These are phyloP conservation scores for Primulina huaijiensis DNA, from an alignment of 257 asterid species.

Conservation along the genomic window DNA sequence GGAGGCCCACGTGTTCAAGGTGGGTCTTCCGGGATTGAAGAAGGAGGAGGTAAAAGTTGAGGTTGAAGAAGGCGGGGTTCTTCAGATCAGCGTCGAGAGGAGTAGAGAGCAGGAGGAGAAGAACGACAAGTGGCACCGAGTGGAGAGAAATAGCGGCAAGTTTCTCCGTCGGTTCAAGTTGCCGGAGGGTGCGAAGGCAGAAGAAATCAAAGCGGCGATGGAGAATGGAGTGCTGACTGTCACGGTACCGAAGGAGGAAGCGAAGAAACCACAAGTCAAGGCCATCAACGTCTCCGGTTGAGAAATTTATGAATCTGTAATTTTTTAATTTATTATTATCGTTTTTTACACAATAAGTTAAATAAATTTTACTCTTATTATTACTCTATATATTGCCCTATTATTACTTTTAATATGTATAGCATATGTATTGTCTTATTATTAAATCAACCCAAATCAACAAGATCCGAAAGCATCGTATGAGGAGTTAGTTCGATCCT, in stretches of 20 bases:
- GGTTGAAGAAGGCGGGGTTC: background rate
- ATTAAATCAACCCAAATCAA: too few relatives aligned
- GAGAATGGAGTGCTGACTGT: background rate
- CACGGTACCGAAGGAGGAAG: background rate
- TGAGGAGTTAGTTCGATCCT: too few relatives aligned
- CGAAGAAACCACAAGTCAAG: background rate
- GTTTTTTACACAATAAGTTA: too few relatives aligned
- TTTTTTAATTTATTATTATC: too few relatives aligned
- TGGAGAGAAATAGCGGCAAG: background rate
- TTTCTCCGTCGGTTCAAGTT: background rate
- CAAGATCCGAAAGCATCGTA: too few relatives aligned
- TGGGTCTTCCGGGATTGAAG: background rate
- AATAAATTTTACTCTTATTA: too few relatives aligned
- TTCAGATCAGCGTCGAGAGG: background rate
- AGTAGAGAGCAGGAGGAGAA: background rate
- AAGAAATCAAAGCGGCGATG: background rate
- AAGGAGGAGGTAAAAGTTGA: background rate
- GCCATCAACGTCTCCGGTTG: background rate
- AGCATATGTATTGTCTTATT: too few relatives aligned
- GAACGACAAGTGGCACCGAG: background rate
- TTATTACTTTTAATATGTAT: too few relatives aligned
- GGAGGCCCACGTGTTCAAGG: background rate
- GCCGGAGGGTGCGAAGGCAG: background rate
- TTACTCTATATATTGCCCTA: slow-evolving; percentile 17
- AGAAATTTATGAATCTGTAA: too few relatives aligned